Conservation (phyloP, 352 stramenopile genomes). For the Phytophthora palmivora region DNA sequence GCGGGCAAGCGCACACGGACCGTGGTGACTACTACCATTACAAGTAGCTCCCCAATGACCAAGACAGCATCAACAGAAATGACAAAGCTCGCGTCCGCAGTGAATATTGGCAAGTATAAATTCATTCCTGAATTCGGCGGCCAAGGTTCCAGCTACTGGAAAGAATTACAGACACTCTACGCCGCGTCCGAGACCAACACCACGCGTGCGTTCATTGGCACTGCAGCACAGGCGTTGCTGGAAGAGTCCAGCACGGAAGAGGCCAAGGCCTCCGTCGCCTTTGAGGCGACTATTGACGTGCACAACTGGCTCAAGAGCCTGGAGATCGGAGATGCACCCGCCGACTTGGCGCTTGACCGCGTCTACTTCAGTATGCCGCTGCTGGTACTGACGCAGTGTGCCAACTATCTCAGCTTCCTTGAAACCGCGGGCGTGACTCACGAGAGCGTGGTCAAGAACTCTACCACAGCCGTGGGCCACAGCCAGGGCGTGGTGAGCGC, state of each 20-base stretch:
- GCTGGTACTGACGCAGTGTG: slow-evolving; percentile 75
- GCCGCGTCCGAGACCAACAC: slow-evolving; percentile 35
- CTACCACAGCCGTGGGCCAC: slow-evolving; percentile 63
- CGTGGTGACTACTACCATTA: slow-evolving; percentile 9
- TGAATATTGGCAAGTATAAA: slow-evolving; percentile 34
- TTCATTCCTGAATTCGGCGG: slow-evolving; percentile 76
- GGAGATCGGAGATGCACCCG: slow-evolving; percentile 25
- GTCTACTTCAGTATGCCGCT: slow-evolving; percentile 84
- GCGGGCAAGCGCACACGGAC: slow-evolving; percentile 1
- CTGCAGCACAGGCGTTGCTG: slow-evolving; percentile 49
- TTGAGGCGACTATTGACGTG: slow-evolving; percentile 56
- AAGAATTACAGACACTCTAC: slow-evolving; percentile 63
- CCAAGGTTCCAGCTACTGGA: slow-evolving; percentile 73
- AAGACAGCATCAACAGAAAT: not conserved
- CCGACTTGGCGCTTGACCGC: slow-evolving; percentile 28
- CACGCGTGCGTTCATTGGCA: slow-evolving; percentile 53
- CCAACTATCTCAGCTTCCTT: slow-evolving; percentile 82
- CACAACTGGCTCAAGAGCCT: slow-evolving; percentile 59
- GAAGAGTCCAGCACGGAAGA: slow-evolving; percentile 55
- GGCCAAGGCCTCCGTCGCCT: slow-evolving; percentile 54
- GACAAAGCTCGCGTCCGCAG: slow-evolving; percentile 1
- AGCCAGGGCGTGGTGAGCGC: slow-evolving; percentile 85
- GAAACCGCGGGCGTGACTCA: slow-evolving; percentile 57
- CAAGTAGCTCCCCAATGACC: not conserved
- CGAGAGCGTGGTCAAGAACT: slow-evolving; percentile 57